These are phyloP conservation scores for Fusarium dlaminii DNA, from an alignment of 2,329 filamentous ascomycete species.

Conservation along the genomic window DNA sequence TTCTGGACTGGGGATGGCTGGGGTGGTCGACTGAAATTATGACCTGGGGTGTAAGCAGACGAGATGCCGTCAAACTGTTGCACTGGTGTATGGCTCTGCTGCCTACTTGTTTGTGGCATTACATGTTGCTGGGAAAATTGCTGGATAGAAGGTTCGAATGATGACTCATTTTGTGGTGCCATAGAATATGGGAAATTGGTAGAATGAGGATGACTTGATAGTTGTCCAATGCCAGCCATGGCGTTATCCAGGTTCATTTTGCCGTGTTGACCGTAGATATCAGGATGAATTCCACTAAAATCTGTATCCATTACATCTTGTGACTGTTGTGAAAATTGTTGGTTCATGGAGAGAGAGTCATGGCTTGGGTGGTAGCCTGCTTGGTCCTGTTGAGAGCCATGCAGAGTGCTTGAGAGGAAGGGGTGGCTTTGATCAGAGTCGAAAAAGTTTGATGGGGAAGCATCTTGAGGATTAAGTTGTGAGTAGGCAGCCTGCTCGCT, in stretches of 20 bases:
- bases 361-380: slow-evolving; percentile 46
- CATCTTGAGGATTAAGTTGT: slow-evolving; percentile 46
- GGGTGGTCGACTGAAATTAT: slow-evolving; percentile 39
- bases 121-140: slow-evolving; percentile 49
- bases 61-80: slow-evolving; percentile 46
- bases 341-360: slow-evolving; percentile 45
- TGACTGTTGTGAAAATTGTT: slow-evolving; percentile 47
- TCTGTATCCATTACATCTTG: slow-evolving; percentile 51
- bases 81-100: slow-evolving; percentile 48
- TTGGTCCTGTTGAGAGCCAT: slow-evolving; percentile 44
- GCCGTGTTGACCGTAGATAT: slow-evolving; percentile 50
- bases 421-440: slow-evolving; percentile 47
- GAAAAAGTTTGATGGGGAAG: slow-evolving; percentile 48
- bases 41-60: slow-evolving; percentile 40
- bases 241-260: slow-evolving; percentile 45
- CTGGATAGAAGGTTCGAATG: slow-evolving; percentile 46
- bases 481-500: slow-evolving; percentile 47
- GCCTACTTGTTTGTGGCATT: slow-evolving; percentile 45
- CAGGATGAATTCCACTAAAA: slow-evolving; percentile 50
- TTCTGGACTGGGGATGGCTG: slow-evolving; percentile 46
- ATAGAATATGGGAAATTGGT: slow-evolving; percentile 51
- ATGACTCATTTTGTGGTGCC: slow-evolving; percentile 44
- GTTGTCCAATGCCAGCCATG: slow-evolving; percentile 45
- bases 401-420: slow-evolving; percentile 45
- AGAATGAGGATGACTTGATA: slow-evolving; percentile 45